Percentiles rank a stretch among this genome's conserved stretches.
Evolutionary conservation across 2,329 filamentous ascomycete genomes (phyloP).

Genomic region (Penicillium fuscoglaucum): DNA sequence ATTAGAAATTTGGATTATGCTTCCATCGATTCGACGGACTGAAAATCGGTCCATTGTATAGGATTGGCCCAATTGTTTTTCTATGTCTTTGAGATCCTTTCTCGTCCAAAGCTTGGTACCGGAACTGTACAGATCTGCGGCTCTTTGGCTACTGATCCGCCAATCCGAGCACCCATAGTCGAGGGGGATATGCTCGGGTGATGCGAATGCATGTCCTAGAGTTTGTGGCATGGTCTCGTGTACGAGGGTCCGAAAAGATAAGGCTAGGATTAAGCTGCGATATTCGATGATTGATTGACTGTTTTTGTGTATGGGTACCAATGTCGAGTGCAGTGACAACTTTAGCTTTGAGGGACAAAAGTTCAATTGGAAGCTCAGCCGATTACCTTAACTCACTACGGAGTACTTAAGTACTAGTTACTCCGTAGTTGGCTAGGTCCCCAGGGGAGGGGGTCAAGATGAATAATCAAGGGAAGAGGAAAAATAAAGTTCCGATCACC

Average conservation of each 20-base stretch:
- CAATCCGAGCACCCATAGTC: constrained; percentile 23
- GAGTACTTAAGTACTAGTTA: too few species aligned
- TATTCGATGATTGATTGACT: constrained; percentile 9
- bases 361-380: too few species aligned
- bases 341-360: too few species aligned
- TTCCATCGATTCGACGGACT: constrained; percentile 24
- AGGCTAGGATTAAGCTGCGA: constrained; percentile 12
- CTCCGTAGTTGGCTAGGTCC: too few species aligned
- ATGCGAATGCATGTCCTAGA: neutral
- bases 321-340: too few species aligned
- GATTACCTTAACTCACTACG: too few species aligned
- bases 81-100: constrained; percentile 24
- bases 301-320: neutral
- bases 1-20: constrained; percentile 23
- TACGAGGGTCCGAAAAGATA: constrained; percentile 12
- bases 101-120: constrained; percentile 22
- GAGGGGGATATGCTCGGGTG: neutral
- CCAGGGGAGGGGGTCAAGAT: too few species aligned
- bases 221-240: constrained; percentile 21
- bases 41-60: constrained; percentile 20
- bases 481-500: too few species aligned
- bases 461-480: too few species aligned
- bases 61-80: constrained; percentile 22
- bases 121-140: constrained; percentile 22
- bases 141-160: constrained; percentile 24